phyloP scores from a whole-genome alignment of 805 yeast species.

The Suhomyces pyralidae region DNA sequence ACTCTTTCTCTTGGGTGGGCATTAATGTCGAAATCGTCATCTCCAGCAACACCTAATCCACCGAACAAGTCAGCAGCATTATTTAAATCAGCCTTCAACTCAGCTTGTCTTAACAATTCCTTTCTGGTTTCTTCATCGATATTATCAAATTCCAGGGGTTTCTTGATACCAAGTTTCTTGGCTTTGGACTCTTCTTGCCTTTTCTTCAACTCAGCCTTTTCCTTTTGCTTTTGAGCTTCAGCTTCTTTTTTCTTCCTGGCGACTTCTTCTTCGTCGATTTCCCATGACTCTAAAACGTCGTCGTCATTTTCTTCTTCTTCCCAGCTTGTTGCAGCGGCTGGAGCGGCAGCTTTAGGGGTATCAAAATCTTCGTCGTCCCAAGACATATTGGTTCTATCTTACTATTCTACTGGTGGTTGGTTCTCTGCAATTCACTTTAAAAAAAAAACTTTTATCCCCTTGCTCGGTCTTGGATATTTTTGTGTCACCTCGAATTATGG shows the following conservation, averaged over 20 bases:
- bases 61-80: slow-evolving; percentile 93
- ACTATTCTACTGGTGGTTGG: neutral
- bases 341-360: slow-evolving; percentile 41
- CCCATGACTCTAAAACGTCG: slow-evolving; percentile 85
- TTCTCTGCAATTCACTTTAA: neutral
- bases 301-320: slow-evolving; percentile 82
- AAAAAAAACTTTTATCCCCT: slow-evolving; percentile 2
- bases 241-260: slow-evolving; percentile 45
- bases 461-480: slow-evolving; percentile 1
- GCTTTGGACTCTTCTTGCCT: slow-evolving; percentile 49
- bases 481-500: neutral
- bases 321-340: slow-evolving; percentile 67
- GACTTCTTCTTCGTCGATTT: slow-evolving; percentile 71
- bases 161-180: slow-evolving; percentile 42
- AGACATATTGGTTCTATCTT: slow-evolving; percentile 30
- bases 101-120: slow-evolving; percentile 75
- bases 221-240: slow-evolving; percentile 38
- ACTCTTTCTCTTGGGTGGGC: slow-evolving; percentile 53
- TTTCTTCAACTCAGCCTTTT: slow-evolving; percentile 43
- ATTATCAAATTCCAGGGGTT: slow-evolving; percentile 56
- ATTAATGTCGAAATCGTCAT: slow-evolving; percentile 31
- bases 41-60: slow-evolving; percentile 53
- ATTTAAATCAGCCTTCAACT: slow-evolving; percentile 79
- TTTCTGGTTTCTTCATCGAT: slow-evolving; percentile 73
- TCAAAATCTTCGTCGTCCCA: slow-evolving; percentile 92